Conservation (phyloP, 2,329 filamentous ascomycete species). For the Aspergillus uvarum region DNA sequence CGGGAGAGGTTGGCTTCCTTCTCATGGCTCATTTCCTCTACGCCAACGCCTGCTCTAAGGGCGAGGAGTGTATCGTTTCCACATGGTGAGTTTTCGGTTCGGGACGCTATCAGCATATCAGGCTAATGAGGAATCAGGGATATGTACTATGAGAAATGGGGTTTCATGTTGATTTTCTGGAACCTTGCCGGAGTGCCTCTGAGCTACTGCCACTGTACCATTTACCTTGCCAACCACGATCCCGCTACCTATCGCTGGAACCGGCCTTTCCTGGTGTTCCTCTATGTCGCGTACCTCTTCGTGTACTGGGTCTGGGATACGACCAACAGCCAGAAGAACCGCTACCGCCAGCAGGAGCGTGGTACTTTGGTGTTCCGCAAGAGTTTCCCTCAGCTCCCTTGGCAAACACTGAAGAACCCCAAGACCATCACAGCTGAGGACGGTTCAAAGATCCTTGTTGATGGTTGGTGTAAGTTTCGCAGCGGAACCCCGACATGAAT, state of each 20-base stretch:
- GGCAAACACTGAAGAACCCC: conserved; percentile 79
- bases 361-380: conserved; percentile 68
- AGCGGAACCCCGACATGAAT: neutral
- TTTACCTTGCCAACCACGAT: conserved; percentile 82
- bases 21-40: conserved; percentile 90
- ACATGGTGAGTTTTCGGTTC: conserved; percentile 63
- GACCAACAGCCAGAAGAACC: conserved; percentile 90
- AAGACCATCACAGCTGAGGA: conserved; percentile 70
- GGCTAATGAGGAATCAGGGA: conserved; percentile 57
- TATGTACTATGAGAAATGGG: conserved; percentile 97
- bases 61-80: conserved; percentile 83
- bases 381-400: conserved; percentile 87
- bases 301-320: conserved; percentile 93
- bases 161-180: conserved; percentile 98
- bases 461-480: conserved; percentile 71
- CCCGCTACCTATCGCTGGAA: conserved; percentile 77
- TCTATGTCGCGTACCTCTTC: conserved; percentile 73
- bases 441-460: conserved; percentile 74
- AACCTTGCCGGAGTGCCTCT: conserved; percentile 89
- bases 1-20: conserved; percentile 79
- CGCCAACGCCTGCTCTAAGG: conserved; percentile 88
- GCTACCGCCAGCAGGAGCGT: conserved; percentile 77
- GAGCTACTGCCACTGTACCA: conserved; percentile 89
- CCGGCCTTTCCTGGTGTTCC: conserved; percentile 60
- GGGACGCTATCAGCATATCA: neutral